Percentiles rank a stretch among this genome's conserved stretches.
phyloP scores from a whole-genome alignment of 2,329 filamentous ascomycete species.

The Coniella vitis region DNA sequence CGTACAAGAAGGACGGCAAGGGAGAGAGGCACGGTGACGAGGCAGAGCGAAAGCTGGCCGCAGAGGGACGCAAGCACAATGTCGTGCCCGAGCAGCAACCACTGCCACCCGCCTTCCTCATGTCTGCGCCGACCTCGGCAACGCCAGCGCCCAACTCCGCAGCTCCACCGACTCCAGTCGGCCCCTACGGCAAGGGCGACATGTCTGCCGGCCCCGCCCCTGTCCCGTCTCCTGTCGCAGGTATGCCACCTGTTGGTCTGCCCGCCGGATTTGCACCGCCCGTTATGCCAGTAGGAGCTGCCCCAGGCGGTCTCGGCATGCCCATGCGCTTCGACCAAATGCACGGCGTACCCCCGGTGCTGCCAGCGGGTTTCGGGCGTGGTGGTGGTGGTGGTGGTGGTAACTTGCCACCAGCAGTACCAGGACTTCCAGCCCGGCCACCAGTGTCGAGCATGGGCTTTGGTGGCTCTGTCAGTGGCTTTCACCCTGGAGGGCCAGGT shows the following conservation, averaged over 20 bases:
- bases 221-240: conserved; percentile 14
- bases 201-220: conserved; percentile 15
- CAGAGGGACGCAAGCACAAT: conserved; percentile 90
- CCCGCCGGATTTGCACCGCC: conserved; percentile 31
- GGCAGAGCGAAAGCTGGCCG: conserved; percentile 84
- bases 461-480: conserved; percentile 39
- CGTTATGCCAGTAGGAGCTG: conserved; percentile 23
- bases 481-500: conserved; percentile 37
- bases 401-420: conserved; percentile 41
- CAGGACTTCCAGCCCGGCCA: conserved; percentile 43
- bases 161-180: conserved; percentile 17
- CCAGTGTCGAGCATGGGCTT: conserved; percentile 39
- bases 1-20: conserved; percentile 98
- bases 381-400: conserved; percentile 25
- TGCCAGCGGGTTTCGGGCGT: conserved; percentile 18
- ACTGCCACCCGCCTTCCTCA: conserved; percentile 66
- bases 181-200: conserved; percentile 14
- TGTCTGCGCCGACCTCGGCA: conserved; percentile 26
- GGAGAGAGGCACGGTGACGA: conserved; percentile 92
- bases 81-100: conserved; percentile 75
- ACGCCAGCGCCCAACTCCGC: conserved; percentile 18
- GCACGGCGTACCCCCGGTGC: conserved; percentile 9
- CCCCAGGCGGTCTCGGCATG: conserved; percentile 18
- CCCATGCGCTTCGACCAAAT: conserved; percentile 14
- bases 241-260: conserved; percentile 23